phyloP scores from a whole-genome alignment of 805 yeast species.

The Kuraishia hungarica region DNA sequence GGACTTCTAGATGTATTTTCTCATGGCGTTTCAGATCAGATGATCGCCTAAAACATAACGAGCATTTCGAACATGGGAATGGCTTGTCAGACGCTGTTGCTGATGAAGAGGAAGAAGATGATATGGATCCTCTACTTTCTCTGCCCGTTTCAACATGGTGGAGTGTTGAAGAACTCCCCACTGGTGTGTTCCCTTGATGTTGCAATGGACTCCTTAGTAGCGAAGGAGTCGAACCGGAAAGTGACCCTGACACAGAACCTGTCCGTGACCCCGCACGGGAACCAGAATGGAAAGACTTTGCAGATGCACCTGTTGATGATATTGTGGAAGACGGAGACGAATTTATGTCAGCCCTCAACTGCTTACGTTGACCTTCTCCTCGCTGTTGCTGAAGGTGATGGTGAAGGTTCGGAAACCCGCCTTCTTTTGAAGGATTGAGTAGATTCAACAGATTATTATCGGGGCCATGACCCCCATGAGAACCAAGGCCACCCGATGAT shows the following conservation, averaged over 20 bases:
- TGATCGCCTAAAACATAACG: slow-evolving; percentile 55
- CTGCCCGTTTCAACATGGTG: slow-evolving; percentile 1
- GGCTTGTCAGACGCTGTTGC: slow-evolving; percentile 22
- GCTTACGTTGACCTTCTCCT: not conserved
- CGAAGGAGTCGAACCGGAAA: slow-evolving; percentile 13
- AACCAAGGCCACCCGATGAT: not conserved
- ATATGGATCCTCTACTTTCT: slow-evolving; percentile 2
- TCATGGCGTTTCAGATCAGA: slow-evolving; percentile 69
- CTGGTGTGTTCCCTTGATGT: not conserved
- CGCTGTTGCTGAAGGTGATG: not conserved
- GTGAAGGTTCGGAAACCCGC: not conserved
- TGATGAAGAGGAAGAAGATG: slow-evolving; percentile 4
- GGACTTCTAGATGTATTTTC: slow-evolving; percentile 60
- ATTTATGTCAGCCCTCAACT: not conserved
- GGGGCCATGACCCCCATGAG: not conserved
- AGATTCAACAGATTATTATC: not conserved
- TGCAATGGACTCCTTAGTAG: slow-evolving; percentile 5
- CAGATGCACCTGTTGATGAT: not conserved
- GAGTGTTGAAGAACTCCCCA: slow-evolving; percentile 4
- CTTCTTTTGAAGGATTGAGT: not conserved
- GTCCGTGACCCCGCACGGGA: not conserved
- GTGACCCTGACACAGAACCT: slow-evolving; percentile 25
- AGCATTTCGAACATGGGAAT: slow-evolving; percentile 52
- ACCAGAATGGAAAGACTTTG: not conserved
- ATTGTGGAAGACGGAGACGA: not conserved